phyloP scores from a whole-genome alignment of 345 rosid genomes.

The Heritiera fomes region DNA sequence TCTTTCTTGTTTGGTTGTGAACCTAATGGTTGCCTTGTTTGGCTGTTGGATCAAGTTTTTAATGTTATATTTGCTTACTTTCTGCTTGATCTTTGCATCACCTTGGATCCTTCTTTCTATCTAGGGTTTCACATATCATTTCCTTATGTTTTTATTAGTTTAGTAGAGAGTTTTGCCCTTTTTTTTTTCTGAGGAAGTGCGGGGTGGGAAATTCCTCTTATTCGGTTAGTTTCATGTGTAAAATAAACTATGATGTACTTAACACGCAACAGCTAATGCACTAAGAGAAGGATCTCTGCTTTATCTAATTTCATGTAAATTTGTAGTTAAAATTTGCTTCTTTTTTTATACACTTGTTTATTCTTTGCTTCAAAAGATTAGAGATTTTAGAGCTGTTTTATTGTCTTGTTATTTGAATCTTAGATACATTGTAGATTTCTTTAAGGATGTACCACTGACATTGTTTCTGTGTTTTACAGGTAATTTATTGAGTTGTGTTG shows the following conservation, averaged over 20 bases:
- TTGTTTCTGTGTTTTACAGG: conserved; percentile 23
- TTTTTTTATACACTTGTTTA: background rate
- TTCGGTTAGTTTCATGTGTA: background rate
- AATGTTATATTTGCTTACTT: background rate
- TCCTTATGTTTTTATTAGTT: background rate
- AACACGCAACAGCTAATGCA: background rate
- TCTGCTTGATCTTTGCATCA: background rate
- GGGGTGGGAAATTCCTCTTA: background rate
- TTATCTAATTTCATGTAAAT: background rate
- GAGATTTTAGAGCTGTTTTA: background rate
- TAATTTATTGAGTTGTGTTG: conserved; percentile 6
- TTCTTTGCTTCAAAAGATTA: background rate
- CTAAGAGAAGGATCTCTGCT: background rate
- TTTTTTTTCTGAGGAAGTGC: background rate
- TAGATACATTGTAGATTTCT: background rate
- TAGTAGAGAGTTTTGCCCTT: background rate
- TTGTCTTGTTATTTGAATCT: background rate
- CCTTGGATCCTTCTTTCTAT: background rate
- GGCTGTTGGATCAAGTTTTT: background rate
- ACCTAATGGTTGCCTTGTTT: conserved; percentile 14
- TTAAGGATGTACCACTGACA: background rate
- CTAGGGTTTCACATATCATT: background rate
- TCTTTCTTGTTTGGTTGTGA: background rate
- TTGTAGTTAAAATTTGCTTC: background rate
- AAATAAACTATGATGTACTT: background rate